These are phyloP conservation scores for Suillus paluster DNA, from an alignment of 768 basidiomycete genomes.

Conservation along the genomic window DNA sequence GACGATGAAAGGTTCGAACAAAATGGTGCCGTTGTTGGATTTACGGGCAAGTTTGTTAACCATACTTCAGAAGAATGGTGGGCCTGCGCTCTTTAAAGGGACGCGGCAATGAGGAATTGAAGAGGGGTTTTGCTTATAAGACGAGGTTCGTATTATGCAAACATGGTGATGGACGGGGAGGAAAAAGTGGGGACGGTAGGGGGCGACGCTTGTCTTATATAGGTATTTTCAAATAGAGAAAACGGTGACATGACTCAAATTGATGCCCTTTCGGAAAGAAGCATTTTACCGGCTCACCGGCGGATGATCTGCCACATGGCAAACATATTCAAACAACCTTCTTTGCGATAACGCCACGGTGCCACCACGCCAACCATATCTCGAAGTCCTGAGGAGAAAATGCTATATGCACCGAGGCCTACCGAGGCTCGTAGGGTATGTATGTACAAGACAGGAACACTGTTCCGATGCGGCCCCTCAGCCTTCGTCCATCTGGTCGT, in stretches of 20 bases:
- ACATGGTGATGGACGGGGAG: constrained; percentile 43
- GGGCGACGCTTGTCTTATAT: constrained; percentile 48
- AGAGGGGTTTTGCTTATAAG: constrained; percentile 6
- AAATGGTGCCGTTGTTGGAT: constrained; percentile 84
- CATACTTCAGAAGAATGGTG: constrained; percentile 55
- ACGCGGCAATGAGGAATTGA: constrained; percentile 26
- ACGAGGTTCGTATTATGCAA: constrained; percentile 34
- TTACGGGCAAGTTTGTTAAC: constrained; percentile 82
- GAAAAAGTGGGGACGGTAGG: constrained; percentile 19
- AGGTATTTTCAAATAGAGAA: constrained; percentile 36
- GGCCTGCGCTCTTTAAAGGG: constrained; percentile 31
- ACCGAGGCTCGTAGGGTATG: not conserved
- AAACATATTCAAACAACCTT: constrained; percentile 26
- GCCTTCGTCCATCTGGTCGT: constrained; percentile 79
- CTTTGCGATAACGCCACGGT: constrained; percentile 20
- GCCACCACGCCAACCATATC: constrained; percentile 18
- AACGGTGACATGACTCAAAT: constrained; percentile 38
- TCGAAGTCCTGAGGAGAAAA: constrained; percentile 7
- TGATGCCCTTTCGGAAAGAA: constrained; percentile 32
- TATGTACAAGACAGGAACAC: constrained; percentile 9
- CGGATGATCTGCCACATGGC: constrained; percentile 16
- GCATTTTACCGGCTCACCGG: constrained; percentile 21
- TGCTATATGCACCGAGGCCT: constrained; percentile 13
- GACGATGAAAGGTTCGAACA: constrained; percentile 87
- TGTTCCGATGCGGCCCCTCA: constrained; percentile 36